A percentile compares a stretch with the other conserved stretches of the same genome.
Evolutionary conservation across 2,329 filamentous ascomycete species (phyloP).

Genomic region (Diplodia seriata): DNA sequence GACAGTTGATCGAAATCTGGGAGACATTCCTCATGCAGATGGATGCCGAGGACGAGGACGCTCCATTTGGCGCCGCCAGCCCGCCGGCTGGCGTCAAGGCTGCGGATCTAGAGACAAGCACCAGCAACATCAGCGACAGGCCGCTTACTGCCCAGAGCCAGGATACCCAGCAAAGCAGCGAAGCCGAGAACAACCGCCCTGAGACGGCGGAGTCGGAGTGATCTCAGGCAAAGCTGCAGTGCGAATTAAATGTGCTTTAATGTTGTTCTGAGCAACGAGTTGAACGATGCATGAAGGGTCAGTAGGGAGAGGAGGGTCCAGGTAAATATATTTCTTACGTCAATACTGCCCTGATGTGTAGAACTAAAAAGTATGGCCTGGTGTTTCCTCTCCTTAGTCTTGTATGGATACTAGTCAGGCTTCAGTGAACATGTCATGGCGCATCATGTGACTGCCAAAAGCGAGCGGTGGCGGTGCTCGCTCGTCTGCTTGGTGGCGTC

Average conservation of each 20-base stretch:
- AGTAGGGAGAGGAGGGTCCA: not conserved
- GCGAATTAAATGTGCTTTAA: not conserved
- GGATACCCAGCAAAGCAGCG: conserved; percentile 32
- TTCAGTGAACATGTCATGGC: not conserved
- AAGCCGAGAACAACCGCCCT: conserved; percentile 22
- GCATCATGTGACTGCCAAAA: not conserved
- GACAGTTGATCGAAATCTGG: conserved; percentile 83
- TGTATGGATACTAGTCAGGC: not conserved
- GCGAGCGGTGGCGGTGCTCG: not conserved
- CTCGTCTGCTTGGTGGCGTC: not conserved
- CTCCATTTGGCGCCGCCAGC: conserved; percentile 47
- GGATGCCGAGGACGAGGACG: conserved; percentile 86
- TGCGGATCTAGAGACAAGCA: conserved; percentile 36
- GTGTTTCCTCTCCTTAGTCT: not conserved
- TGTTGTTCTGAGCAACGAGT: conserved; percentile 1
- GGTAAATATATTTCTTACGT: conserved; percentile 20
- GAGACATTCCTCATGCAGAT: conserved; percentile 97
- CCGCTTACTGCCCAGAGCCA: conserved; percentile 30
- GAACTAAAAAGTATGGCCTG: not conserved
- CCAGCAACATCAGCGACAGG: conserved; percentile 26
- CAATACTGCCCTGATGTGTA: conserved; percentile 7
- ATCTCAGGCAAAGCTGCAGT: not conserved
- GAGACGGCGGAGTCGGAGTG: conserved; percentile 29
- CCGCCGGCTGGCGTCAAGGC: conserved; percentile 49
- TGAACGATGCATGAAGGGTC: conserved; percentile 6